Conservation (phyloP, 2,329 filamentous ascomycete species). For the Claviceps cyperi region DNA sequence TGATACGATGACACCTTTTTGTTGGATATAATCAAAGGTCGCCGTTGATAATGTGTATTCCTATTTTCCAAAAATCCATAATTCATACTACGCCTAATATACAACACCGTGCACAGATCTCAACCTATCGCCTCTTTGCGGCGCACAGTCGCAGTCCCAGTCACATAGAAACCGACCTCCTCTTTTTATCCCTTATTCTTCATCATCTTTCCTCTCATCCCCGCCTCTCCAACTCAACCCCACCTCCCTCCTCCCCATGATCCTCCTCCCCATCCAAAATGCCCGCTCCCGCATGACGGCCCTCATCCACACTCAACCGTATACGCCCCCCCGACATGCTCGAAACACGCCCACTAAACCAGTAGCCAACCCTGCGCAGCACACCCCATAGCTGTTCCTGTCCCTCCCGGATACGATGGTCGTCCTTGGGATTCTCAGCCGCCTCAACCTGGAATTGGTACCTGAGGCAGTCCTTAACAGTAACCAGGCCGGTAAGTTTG, state of each 20-base stretch:
- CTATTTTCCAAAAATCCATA: no score
- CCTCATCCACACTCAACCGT: slow-evolving; percentile 29
- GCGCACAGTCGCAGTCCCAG: no score
- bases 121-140: no score
- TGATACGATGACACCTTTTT: not conserved
- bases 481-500: slow-evolving; percentile 70
- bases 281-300: slow-evolving; percentile 30
- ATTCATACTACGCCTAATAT: no score
- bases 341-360: slow-evolving; percentile 43
- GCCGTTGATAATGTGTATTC: no score
- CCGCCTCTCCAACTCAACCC: slow-evolving; percentile 28
- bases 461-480: slow-evolving; percentile 91
- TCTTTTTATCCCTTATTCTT: not conserved
- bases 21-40: not conserved
- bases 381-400: slow-evolving; percentile 53
- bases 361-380: slow-evolving; percentile 37
- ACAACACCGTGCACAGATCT: no score
- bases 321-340: slow-evolving; percentile 42
- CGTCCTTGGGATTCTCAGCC: slow-evolving; percentile 55
- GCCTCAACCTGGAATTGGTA: slow-evolving; percentile 96
- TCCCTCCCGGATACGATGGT: slow-evolving; percentile 37
- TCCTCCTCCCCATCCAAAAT: slow-evolving; percentile 31
- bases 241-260: slow-evolving; percentile 25
- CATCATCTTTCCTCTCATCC: slow-evolving; percentile 7
- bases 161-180: no score